Base-by-base conservation (phyloP, 306 rosid genomes). In the Oxytropis ochrocephala region DNA sequence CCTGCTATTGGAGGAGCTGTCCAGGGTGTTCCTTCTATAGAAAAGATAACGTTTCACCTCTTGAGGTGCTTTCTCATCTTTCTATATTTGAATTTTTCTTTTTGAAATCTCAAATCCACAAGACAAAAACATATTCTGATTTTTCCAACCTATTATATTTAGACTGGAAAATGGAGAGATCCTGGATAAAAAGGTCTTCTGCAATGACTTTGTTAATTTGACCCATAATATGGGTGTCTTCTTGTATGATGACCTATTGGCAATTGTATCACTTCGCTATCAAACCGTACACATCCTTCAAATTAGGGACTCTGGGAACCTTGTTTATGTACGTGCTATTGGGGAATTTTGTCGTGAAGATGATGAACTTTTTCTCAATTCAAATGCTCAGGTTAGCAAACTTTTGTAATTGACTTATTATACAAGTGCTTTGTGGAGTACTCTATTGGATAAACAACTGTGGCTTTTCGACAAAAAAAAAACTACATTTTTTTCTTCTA, bases 181-280 rank as follows among this genome's bases (percentile, higher is more conserved):
- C 62, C 85, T 94, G 79, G 99, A 94, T 71, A 87, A 80, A 84
- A 91, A 86, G 81, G 83, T 84, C 72, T 90, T 91, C 80, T 80
- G 79, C 73, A 80, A 91, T 71, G 99, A 94, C 85, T 94, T 84
- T 75, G 88, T 94, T 67, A 87, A 88, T 78, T 83, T 94, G 79
- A 78, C 89, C 43, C 91, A 88, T 80, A 94, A 94, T 73, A 76
- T 80, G 85, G 99, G 97, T 11, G 99, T 87, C 85, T 94, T 85
- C 87, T 85, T 94, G 86, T 89, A 94, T 55, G 99, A 94, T 77
- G 99, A 94, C 83, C 84, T 94, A 51, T 81, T 94, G 83, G 95
- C 99, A 30, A 89, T 94, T 73, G 96, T 91, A 55, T 94, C 99
- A 55, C 89, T 94, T 79, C 99, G 97, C 73, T 87, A 84, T 81